Conservation (phyloP, 1,139 yeast species). For the Candida sp. region DNA sequence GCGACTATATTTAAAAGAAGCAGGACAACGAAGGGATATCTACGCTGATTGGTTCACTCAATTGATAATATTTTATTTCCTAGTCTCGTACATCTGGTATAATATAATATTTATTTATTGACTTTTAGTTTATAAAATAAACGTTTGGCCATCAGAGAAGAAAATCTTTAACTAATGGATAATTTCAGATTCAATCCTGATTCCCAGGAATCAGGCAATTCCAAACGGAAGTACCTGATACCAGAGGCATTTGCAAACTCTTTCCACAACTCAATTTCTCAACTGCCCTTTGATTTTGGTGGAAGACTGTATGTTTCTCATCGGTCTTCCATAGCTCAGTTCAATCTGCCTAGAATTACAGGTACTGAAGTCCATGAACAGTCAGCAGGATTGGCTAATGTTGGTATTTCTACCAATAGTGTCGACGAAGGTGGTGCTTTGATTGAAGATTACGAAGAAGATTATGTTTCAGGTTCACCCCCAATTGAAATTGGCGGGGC, state of each 20-base stretch:
- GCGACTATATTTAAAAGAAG: too few species aligned
- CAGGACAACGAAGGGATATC: too few species aligned
- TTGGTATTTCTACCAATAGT: slow-evolving; percentile 37
- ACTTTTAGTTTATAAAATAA: too few species aligned
- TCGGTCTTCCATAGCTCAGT: slow-evolving; percentile 12
- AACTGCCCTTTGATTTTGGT: slow-evolving; percentile 36
- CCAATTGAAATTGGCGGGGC: slow-evolving; percentile 5
- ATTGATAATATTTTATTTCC: too few species aligned
- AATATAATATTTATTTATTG: too few species aligned
- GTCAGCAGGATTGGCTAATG: slow-evolving; percentile 58
- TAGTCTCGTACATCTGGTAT: too few species aligned
- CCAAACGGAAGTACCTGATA: slow-evolving; percentile 19
- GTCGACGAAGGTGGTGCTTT: not conserved
- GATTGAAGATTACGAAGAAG: slow-evolving; percentile 23
- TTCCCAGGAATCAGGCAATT: not conserved
- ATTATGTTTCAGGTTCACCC: not conserved
- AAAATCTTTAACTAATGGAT: not conserved
- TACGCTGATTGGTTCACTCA: too few species aligned
- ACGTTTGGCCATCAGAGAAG: too few species aligned
- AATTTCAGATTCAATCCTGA: not conserved
- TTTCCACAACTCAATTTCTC: slow-evolving; percentile 17
- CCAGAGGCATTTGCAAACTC: slow-evolving; percentile 23
- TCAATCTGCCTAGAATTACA: slow-evolving; percentile 38
- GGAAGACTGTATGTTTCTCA: slow-evolving; percentile 43
- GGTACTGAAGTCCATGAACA: slow-evolving; percentile 58